phyloP scores from a whole-genome alignment of 2,329 filamentous ascomycete genomes.

The Dactylella cylindrospora region DNA sequence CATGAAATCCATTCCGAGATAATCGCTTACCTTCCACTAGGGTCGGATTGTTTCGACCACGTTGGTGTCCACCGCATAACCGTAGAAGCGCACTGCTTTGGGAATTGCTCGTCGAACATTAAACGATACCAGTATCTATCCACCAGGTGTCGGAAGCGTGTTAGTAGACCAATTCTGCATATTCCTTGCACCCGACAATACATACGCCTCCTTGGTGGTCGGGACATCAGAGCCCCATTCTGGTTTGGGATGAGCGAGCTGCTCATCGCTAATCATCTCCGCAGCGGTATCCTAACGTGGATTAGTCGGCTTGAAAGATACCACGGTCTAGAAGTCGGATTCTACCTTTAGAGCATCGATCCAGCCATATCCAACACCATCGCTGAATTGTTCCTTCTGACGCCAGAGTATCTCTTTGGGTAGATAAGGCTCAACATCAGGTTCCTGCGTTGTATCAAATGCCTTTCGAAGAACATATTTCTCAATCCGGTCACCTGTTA shows the following conservation, averaged over 20 bases:
- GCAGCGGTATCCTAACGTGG: slow-evolving; percentile 72
- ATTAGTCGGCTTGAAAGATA: background rate
- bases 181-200: no score
- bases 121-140: slow-evolving; percentile 87
- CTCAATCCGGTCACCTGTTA: slow-evolving; percentile 82
- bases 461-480: slow-evolving; percentile 98
- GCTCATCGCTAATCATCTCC: slow-evolving; percentile 86
- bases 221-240: slow-evolving; percentile 94
- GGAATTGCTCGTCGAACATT: slow-evolving; percentile 99
- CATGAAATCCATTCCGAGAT: background rate
- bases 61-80: slow-evolving; percentile 97
- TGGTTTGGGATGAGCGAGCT: slow-evolving; percentile 96
- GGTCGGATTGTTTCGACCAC: slow-evolving; percentile 95
- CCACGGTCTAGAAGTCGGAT: no score
- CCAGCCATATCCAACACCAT: slow-evolving; percentile 98
- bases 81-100: slow-evolving; percentile 82
- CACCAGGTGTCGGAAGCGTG: slow-evolving; percentile 14
- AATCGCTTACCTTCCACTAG: slow-evolving; percentile 74
- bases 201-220: slow-evolving; percentile 92
- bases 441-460: slow-evolving; percentile 89
- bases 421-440: slow-evolving; percentile 78
- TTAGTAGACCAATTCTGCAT: slow-evolving; percentile 6
- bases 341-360: slow-evolving; percentile 81
- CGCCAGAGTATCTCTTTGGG: slow-evolving; percentile 94
- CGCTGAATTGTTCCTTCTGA: slow-evolving; percentile 99